Evolutionary conservation across 352 stramenopile species (phyloP), one percentile per base, ranked within the genome.

Genomic region (Pythium phragmitis): DNA sequence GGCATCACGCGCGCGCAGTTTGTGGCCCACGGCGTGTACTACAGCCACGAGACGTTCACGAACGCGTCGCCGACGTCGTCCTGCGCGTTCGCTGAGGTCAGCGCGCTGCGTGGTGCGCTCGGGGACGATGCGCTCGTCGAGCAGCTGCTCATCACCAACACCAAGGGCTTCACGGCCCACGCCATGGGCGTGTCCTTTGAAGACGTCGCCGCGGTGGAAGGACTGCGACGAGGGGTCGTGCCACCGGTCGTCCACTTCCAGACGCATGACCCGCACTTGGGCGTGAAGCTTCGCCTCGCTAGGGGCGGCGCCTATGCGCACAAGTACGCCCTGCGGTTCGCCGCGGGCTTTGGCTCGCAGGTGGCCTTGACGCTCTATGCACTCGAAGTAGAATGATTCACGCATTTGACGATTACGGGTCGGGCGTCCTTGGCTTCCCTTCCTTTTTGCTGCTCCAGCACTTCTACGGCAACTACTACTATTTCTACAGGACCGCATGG

Each of bases 131-230:
- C 87, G n/a, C 68, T 94, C 63, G 63, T 96, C 4, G 68, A 76
- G 49, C 65, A 87, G 47, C 68, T 98, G 19, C 47, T 97, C 48
- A 76, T 98, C 65, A 72, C 93, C 21, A 98, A 98, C 67, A 98
- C 91, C 1, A 98, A 98, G 72, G 95, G 92, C 41, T 97, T 98
- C 65, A 98, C 96, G 0, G 96, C 92, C 23, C 96, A 99, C 74
- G 89, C 95, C 16, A 99, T 99, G 96, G 94, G 89, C 26, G 96
- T 98, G 7, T 96, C 88, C 7, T 98, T 99, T 70, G 96, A 99
- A 74, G 96, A 99, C 70, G 86, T 98, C 6, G 85, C 92, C 30
- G 95, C 95, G 17, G 92, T 98, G 17, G 89, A 98, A 69, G 94
- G 93, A 3, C 77, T 99, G 17, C 79, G 90, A 54, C 73, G 69